Evolutionary conservation across 352 stramenopile species (phyloP), one percentile per base, ranked within the genome.

Genomic region (Phytophthora colocasiae): DNA sequence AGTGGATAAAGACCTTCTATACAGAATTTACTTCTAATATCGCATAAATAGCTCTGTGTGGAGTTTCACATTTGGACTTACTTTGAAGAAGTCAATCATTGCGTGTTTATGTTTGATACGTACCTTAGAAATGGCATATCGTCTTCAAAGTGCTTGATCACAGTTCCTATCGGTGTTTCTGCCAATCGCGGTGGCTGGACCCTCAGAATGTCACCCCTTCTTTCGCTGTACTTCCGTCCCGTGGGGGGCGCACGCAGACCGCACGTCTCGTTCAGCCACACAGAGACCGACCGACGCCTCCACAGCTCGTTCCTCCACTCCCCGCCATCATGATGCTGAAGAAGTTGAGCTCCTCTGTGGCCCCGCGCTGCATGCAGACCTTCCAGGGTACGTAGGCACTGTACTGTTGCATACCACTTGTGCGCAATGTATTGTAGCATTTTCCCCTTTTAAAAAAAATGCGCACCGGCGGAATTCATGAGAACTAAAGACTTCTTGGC

Each of bases 311-410:
- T 17, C 43, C 17, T 38, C 34, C 36, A 17, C 31, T 54, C 27
- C 36, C 39, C 26, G n/a, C 15, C 38, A 59, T 34, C 39, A 88
- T 89, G 83, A 87, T 93, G 85, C 85, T 93, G 55, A 85, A 83
- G 67, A 90, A 89, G 74, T 60, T 91, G 70, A 83, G 65, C 75
- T 75, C 73, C 26, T 85, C 78, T 53, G 64, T 87, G 55, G 70
- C 78, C 61, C 78, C 77, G 36, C 85, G 81, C 77, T 90, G 81
- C 66, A 58, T 69, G 56, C 72, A 90, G 71, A 69, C 71, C 63
- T 32, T 87, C 36, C 63, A 80, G 39, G 41, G 72, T 77, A 56
- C 50, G 54, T 46, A 10, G 49, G 38, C 51, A 19, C 32, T 26
- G 15, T 50, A 6, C 4, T 22, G 14, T 5, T 6, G 11, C 17